Evolutionary conservation across 192 early-diverging fungal genomes (phyloP).

Genomic region (Piromyces finnis): DNA sequence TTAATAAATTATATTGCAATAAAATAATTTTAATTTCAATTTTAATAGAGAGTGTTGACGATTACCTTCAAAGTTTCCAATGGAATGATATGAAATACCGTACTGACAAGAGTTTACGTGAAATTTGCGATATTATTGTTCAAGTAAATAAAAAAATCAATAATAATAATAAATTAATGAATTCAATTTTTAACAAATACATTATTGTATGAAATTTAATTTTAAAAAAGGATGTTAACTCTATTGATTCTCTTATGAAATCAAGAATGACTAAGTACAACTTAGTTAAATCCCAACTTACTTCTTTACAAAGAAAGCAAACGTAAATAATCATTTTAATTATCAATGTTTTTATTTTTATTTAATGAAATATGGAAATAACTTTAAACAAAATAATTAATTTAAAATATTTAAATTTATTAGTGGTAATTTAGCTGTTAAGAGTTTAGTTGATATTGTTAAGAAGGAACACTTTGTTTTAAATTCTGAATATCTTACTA

Average conservation of each 20-base stretch:
- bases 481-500: slow-evolving; percentile 87
- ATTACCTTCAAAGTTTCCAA: slow-evolving; percentile 68
- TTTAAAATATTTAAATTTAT: too few species aligned
- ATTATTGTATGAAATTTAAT: neutral
- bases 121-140: slow-evolving; percentile 58
- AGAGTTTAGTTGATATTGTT: slow-evolving; percentile 68
- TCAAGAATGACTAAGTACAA: slow-evolving; percentile 75
- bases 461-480: slow-evolving; percentile 79
- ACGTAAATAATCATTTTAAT: slow-evolving; percentile 24
- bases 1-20: too few species aligned
- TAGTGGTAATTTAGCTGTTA: slow-evolving; percentile 78
- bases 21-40: too few species aligned
- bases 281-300: slow-evolving; percentile 59
- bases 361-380: too few species aligned
- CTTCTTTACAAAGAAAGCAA: slow-evolving; percentile 66
- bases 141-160: slow-evolving; percentile 24
- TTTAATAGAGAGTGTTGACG: slow-evolving; percentile 59
- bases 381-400: too few species aligned
- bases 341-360: too few species aligned
- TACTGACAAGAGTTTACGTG: slow-evolving; percentile 75
- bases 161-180: neutral
- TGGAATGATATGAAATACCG: slow-evolving; percentile 98
- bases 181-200: neutral
- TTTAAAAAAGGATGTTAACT: slow-evolving; percentile 50
- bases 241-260: slow-evolving; percentile 81